These are phyloP conservation scores for Hydrangea macrophylla DNA, from an alignment of 148 eudicot species.

Conservation along the genomic window DNA sequence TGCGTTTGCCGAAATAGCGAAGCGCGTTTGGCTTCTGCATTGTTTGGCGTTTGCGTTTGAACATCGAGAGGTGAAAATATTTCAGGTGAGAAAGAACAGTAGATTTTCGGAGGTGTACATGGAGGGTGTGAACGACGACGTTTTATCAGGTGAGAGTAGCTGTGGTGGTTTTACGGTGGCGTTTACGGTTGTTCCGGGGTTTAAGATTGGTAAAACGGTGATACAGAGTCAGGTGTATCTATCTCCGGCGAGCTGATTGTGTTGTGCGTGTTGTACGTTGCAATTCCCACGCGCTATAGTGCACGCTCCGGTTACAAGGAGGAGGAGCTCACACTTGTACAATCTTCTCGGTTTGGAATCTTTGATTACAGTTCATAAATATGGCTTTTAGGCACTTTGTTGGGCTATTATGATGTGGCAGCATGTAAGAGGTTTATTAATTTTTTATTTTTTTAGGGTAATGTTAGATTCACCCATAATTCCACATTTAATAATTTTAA, in stretches of 20 bases:
- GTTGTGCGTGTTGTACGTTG: background rate
- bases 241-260: conserved; percentile 21
- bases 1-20: conserved; percentile 67
- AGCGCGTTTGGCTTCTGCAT: conserved; percentile 71
- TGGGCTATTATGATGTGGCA: background rate
- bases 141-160: background rate
- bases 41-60: conserved; percentile 62
- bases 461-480: too few relatives aligned
- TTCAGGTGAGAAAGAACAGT: conserved; percentile 56
- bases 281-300: background rate
- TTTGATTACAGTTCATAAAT: too few relatives aligned
- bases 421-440: too few relatives aligned
- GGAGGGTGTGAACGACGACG: conserved; percentile 60
- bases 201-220: conserved; percentile 65
- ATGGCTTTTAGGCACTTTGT: too few relatives aligned
- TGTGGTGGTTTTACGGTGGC: conserved; percentile 39
- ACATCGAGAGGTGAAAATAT: conserved; percentile 51
- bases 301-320: background rate
- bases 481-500: too few relatives aligned
- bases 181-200: conserved; percentile 79
- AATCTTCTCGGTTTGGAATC: too few relatives aligned
- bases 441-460: too few relatives aligned
- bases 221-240: conserved; percentile 70
- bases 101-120: conserved; percentile 83
- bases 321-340: background rate